A percentile compares a stretch with the other conserved stretches of the same genome.
These are phyloP conservation scores for Cruciata laevipes DNA, from an alignment of 257 asterid species.

Conservation along the genomic window DNA sequence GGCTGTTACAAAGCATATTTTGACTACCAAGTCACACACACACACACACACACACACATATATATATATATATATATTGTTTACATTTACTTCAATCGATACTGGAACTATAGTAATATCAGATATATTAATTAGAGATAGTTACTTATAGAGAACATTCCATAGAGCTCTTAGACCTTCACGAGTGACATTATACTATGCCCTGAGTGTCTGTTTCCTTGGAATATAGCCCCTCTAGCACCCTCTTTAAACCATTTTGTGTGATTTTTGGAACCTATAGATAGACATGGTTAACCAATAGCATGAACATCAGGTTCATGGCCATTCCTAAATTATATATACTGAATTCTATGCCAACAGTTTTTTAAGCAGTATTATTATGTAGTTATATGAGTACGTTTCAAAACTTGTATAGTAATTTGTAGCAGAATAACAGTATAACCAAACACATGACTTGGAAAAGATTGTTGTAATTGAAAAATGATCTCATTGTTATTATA, in stretches of 20 bases:
- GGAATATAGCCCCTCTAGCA: not conserved
- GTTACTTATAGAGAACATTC: not conserved
- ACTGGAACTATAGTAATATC: not conserved
- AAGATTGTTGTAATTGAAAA: not conserved
- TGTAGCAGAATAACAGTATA: not conserved
- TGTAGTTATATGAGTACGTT: too few species aligned
- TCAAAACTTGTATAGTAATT: too few species aligned
- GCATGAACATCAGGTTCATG: not conserved
- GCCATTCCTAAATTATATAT: not conserved
- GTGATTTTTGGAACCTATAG: constrained; percentile 1
- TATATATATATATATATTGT: not conserved
- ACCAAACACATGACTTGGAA: not conserved
- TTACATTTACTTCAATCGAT: not conserved
- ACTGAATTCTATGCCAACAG: not conserved
- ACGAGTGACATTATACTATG: not conserved
- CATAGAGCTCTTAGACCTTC: not conserved
- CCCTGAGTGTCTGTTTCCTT: not conserved
- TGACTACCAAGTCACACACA: too few species aligned
- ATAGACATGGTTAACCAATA: not conserved
- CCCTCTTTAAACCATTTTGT: too few species aligned
- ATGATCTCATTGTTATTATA: not conserved
- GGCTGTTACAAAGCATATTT: too few species aligned
- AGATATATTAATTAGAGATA: not conserved
- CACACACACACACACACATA: too few species aligned
- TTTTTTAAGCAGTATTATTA: too few species aligned